Evolutionary conservation across 2,329 filamentous ascomycete genomes (phyloP).

Genomic region (Calonectria pseudoreteaudii): DNA sequence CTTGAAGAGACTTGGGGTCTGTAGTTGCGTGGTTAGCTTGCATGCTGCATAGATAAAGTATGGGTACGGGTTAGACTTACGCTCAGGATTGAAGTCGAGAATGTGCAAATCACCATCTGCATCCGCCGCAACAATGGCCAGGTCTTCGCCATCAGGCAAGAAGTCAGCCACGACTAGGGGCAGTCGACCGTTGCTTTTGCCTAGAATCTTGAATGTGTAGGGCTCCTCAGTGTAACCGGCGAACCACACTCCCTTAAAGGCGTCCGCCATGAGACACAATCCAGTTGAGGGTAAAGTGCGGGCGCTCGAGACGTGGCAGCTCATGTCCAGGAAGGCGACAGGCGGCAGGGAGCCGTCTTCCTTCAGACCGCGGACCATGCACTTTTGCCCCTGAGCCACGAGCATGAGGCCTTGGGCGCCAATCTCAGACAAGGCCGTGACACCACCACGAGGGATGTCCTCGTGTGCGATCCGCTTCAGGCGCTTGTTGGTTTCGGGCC

Average conservation of each 20-base stretch:
- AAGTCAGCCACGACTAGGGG: constrained; percentile 88
- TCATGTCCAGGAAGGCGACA: constrained; percentile 98
- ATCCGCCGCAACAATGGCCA: constrained; percentile 87
- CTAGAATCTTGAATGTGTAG: constrained; percentile 93
- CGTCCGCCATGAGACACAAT: constrained; percentile 88
- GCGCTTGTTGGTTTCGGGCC: constrained; percentile 85
- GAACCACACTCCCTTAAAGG: constrained; percentile 95
- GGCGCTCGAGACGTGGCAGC: constrained; percentile 88
- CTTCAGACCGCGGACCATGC: constrained; percentile 95
- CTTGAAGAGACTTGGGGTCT: constrained; percentile 95
- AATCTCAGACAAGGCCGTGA: constrained; percentile 87
- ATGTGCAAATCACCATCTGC: constrained; percentile 88
- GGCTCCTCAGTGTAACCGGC: constrained; percentile 97
- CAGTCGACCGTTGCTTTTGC: constrained; percentile 83
- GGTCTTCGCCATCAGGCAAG: constrained; percentile 83
- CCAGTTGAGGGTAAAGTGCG: constrained; percentile 87
- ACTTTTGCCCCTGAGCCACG: constrained; percentile 94
- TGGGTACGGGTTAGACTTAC: constrained; percentile 63
- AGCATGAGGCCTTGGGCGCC: constrained; percentile 90
- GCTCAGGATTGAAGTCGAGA: constrained; percentile 93
- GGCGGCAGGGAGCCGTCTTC: constrained; percentile 93
- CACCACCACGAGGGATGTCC: constrained; percentile 89
- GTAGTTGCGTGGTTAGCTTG: constrained; percentile 38
- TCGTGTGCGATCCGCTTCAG: constrained; percentile 90
- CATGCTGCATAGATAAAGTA: background rate